Conservation (phyloP, 345 rosid genomes). For the Limnanthes douglasii region DNA sequence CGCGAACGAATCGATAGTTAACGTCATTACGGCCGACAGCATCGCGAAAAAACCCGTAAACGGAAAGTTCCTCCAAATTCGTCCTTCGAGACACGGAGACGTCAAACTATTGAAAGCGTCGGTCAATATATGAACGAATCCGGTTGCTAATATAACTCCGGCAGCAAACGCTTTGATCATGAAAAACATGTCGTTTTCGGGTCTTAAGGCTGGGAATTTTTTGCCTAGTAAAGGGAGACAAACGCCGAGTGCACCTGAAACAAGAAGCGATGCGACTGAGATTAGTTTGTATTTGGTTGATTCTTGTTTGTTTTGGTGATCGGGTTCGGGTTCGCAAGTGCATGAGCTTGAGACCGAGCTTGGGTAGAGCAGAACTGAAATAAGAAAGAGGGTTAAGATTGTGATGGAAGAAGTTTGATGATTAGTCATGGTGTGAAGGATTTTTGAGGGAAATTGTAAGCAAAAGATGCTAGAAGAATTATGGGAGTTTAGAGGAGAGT, state of each 20-base stretch:
- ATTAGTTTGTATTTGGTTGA: conserved; percentile 12
- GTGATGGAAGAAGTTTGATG: no score
- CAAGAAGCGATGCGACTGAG: conserved; percentile 13
- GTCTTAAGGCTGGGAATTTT: conserved; percentile 15
- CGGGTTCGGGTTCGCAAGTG: conserved; percentile 9
- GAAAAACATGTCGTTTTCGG: conserved; percentile 23
- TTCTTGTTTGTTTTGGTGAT: conserved; percentile 5
- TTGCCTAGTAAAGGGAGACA: conserved; percentile 16
- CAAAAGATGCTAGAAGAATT: no score
- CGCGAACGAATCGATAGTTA: conserved; percentile 29
- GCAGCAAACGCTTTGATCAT: conserved; percentile 33
- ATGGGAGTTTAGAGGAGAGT: no score
- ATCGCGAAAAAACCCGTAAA: conserved; percentile 31
- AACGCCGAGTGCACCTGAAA: conserved; percentile 17
- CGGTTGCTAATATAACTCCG: conserved; percentile 36
- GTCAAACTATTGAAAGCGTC: conserved; percentile 24
- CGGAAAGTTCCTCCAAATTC: conserved; percentile 24
- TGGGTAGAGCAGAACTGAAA: conserved; percentile 6
- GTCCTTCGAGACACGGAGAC: conserved; percentile 19
- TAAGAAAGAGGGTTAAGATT: conserved; percentile 5
- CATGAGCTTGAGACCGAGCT: conserved; percentile 8
- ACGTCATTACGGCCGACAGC: conserved; percentile 25
- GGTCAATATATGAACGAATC: conserved; percentile 27
- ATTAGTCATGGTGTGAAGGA: no score
- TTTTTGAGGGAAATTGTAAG: no score